phyloP scores from a whole-genome alignment of 2,329 filamentous ascomycete species.

The Neoscytalidium dimidiatum region DNA sequence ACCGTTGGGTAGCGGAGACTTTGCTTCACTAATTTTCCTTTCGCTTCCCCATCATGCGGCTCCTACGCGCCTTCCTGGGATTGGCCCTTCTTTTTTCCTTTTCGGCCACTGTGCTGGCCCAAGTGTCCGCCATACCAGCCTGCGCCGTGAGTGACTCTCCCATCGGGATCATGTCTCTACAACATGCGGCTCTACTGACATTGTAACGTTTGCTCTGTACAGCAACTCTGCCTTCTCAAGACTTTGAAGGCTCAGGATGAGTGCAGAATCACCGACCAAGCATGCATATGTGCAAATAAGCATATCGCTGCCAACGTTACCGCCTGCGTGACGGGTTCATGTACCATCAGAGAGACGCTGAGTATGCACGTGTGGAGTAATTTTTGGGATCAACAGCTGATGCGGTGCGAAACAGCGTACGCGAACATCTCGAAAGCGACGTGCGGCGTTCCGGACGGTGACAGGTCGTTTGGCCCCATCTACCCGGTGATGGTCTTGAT shows the following conservation, averaged over 20 bases:
- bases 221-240: neutral
- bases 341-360: neutral
- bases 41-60: neutral
- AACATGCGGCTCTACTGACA: neutral
- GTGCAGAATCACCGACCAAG: neutral
- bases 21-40: neutral
- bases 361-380: neutral
- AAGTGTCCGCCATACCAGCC: neutral
- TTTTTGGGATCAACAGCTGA: neutral
- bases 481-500: neutral
- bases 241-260: neutral
- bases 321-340: neutral
- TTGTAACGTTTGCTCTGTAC: neutral
- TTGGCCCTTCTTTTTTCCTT: neutral
- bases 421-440: neutral
- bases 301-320: neutral
- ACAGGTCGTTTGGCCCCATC: neutral
- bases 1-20: neutral
- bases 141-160: neutral
- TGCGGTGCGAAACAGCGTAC: neutral
- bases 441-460: neutral
- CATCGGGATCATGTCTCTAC: neutral
- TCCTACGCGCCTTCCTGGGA: neutral
- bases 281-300: neutral
- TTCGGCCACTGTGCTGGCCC: neutral